Base-by-base conservation (phyloP, 345 rosid species). In the Syzygium oleosum region DNA sequence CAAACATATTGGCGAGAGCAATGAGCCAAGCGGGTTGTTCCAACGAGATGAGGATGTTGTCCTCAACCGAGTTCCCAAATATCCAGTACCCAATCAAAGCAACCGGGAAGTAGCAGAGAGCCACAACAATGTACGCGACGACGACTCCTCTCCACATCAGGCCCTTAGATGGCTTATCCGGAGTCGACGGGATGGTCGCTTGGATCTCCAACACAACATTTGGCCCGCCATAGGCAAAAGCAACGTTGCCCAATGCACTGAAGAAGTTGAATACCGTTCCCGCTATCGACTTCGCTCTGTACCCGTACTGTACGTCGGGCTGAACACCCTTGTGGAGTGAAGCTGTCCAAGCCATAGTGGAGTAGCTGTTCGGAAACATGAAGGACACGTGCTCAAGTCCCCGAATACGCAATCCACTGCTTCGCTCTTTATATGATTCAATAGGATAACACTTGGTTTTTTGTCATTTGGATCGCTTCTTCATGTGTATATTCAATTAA, bases 171-270 rank as follows among this genome's bases (percentile, higher is more conserved):
- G 97, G 97, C 89, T 92, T 93, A 88, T 94, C 95, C 0, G 95
- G 94, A 6, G 95, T 92, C 9, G 98, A 95, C 0, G 95, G 97
- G 77, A 95, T 95, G 1, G 96, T 94, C 65, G 97, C 97, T 92
- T 95, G 96, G 89, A 94, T 95, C 88, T 94, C 97, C 84, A 95
- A 27, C 51, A 91, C 97, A 27, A 94, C 96, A 59, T 94, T 92
- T 88, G 94, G 98, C 6, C 98, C 97, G 0, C 94, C 97, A 65
- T 94, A 94, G 54, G 98, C 97, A 87, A 94, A 95, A 79, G 97
- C 97, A 54, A 95, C 93, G 1, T 91, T 90, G 0, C 98, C 98
- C 85, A 95, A 87, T 12, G 93, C 96, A 41, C 87, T 89, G 78
- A 95, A 91, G 93, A 94, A 95, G 91, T 92, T 89, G 56, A 95